These are phyloP conservation scores for Salix udensis DNA, from an alignment of 345 rosid genomes.

Conservation along the genomic window DNA sequence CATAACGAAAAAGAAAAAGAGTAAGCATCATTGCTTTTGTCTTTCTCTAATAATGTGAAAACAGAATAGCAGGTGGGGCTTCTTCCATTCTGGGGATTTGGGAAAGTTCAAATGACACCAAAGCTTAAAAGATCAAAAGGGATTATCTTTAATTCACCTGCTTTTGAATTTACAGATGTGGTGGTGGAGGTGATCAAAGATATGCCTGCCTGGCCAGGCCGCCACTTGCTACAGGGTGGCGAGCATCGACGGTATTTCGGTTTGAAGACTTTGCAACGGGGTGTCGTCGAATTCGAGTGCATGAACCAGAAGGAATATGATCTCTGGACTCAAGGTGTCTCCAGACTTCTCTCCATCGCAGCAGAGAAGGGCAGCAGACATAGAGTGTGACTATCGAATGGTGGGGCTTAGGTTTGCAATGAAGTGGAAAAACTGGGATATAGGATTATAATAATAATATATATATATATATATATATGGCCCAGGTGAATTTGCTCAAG, in stretches of 20 bases:
- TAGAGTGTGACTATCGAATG: constrained; percentile 35
- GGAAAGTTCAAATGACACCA: constrained; percentile 48
- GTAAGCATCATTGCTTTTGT: constrained; percentile 50
- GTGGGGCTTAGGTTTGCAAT: not conserved
- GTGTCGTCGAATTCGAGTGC: constrained; percentile 81
- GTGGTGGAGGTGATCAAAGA: constrained; percentile 69
- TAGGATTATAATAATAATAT: not conserved
- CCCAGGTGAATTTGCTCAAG: not conserved
- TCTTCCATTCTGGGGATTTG: constrained; percentile 78
- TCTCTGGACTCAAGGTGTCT: constrained; percentile 87
- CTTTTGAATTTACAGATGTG: constrained; percentile 50
- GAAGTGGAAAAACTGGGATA: constrained; percentile 5
- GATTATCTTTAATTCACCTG: constrained; percentile 13
- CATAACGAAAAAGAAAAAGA: constrained; percentile 95
- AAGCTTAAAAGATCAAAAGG: constrained; percentile 47
- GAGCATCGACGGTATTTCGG: constrained; percentile 76
- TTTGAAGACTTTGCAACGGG: constrained; percentile 54
- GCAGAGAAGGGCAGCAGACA: constrained; percentile 54
- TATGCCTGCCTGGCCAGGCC: constrained; percentile 84
- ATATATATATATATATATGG: not conserved
- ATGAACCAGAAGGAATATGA: constrained; percentile 74
- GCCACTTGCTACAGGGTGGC: constrained; percentile 79
- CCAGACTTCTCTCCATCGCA: constrained; percentile 67
- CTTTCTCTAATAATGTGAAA: constrained; percentile 45
- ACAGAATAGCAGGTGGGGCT: constrained; percentile 42